Evolutionary conservation across 208 protist species (phyloP).

Genomic region (Vickermania spadyakhi): DNA sequence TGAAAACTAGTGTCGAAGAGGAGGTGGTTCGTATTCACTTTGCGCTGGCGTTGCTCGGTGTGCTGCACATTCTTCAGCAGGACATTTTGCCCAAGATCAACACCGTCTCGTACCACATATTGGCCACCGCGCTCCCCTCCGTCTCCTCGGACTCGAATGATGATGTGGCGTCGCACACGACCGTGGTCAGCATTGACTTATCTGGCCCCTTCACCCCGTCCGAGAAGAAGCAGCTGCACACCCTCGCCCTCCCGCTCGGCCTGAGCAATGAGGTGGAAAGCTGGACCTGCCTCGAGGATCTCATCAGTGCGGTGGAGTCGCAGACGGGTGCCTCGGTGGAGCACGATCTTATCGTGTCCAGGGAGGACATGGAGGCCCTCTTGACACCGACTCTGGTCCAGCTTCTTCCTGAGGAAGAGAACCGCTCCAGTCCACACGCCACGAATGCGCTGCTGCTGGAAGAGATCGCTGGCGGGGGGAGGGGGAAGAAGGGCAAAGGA

Average conservation of each 20-base stretch:
- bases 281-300: slow-evolving; percentile 53
- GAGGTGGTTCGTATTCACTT: slow-evolving; percentile 70
- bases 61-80: slow-evolving; percentile 50
- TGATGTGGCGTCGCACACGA: slow-evolving; percentile 13
- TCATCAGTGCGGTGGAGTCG: slow-evolving; percentile 56
- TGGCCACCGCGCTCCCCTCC: slow-evolving; percentile 44
- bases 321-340: slow-evolving; percentile 40
- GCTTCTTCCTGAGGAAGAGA: slow-evolving; percentile 62
- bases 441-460: slow-evolving; percentile 13
- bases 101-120: slow-evolving; percentile 76
- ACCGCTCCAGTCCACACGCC: slow-evolving; percentile 9
- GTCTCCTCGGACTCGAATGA: slow-evolving; percentile 6
- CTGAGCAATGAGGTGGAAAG: slow-evolving; percentile 34
- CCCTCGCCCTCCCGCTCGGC: slow-evolving; percentile 57
- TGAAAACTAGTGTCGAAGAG: slow-evolving; percentile 54
- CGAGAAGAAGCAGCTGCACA: slow-evolving; percentile 36
- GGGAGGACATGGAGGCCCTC: slow-evolving; percentile 71
- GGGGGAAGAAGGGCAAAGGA: neutral
- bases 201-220: slow-evolving; percentile 46
- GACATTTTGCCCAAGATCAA: slow-evolving; percentile 55
- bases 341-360: slow-evolving; percentile 66
- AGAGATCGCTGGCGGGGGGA: slow-evolving; percentile 1
- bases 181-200: slow-evolving; percentile 56
- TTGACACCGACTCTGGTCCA: slow-evolving; percentile 77
- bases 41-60: slow-evolving; percentile 69